A percentile compares a stretch with the other conserved stretches of the same genome.
Evolutionary conservation across 2,329 filamentous ascomycete genomes (phyloP).

Genomic region (Epicoccum nigrum): DNA sequence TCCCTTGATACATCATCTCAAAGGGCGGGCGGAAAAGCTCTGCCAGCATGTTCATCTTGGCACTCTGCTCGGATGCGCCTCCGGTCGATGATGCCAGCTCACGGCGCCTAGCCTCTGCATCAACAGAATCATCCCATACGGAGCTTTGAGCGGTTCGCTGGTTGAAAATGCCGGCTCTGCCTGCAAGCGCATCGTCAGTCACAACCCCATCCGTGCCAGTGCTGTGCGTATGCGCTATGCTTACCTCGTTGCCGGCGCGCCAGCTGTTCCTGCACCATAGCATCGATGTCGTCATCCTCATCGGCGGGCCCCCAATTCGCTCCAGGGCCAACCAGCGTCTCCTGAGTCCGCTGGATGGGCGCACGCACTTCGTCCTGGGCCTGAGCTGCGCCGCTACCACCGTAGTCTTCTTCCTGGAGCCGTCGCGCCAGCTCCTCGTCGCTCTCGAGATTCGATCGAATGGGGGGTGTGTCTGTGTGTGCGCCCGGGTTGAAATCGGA

Average conservation of each 20-base stretch:
- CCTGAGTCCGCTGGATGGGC: conserved; percentile 87
- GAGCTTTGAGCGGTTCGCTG: conserved; percentile 62
- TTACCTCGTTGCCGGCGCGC: conserved; percentile 52
- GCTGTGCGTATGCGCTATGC: conserved; percentile 21
- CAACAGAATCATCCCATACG: conserved; percentile 64
- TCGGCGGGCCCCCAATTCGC: conserved; percentile 57
- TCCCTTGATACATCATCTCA: conserved; percentile 78
- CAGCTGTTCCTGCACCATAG: conserved; percentile 70
- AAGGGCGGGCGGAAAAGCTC: conserved; percentile 93
- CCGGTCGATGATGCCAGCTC: conserved; percentile 67
- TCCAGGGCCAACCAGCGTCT: conserved; percentile 82
- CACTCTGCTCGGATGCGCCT: conserved; percentile 67
- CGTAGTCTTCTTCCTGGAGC: conserved; percentile 90
- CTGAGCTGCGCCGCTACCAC: conserved; percentile 51
- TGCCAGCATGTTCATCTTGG: conserved; percentile 78
- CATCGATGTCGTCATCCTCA: conserved; percentile 62
- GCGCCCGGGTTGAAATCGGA: conserved; percentile 54
- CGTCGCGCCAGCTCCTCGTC: conserved; percentile 92
- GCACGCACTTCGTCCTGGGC: conserved; percentile 73
- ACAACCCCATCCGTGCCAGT: conserved; percentile 19
- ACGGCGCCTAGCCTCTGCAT: conserved; percentile 56
- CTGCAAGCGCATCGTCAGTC: conserved; percentile 28
- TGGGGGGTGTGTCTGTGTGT: conserved; percentile 33
- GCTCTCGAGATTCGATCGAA: conserved; percentile 67
- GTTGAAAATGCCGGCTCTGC: conserved; percentile 70